A percentile compares a stretch with the other conserved stretches of the same genome.
These are phyloP conservation scores for Solanum etuberosum DNA, from an alignment of 257 asterid genomes.

Conservation along the genomic window DNA sequence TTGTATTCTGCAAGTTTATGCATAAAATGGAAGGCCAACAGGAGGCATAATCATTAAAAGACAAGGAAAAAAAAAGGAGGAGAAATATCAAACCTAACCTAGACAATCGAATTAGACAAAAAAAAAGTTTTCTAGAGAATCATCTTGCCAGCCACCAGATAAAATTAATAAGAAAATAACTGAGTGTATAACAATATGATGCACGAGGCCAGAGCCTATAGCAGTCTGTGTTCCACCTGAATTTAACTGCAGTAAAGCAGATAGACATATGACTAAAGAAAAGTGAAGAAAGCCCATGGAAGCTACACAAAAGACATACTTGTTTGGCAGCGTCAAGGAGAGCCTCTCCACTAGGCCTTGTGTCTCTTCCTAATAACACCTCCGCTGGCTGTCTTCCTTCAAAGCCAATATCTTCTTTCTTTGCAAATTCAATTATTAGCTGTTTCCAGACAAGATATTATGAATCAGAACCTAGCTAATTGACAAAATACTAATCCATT, in stretches of 20 bases:
- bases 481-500: neutral
- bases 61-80: neutral
- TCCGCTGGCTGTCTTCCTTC: conserved; percentile 35
- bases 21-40: neutral
- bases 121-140: neutral
- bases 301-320: conserved; percentile 27
- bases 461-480: neutral
- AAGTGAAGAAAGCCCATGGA: neutral
- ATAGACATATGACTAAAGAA: neutral
- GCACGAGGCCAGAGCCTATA: neutral
- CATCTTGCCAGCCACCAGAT: neutral
- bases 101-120: neutral
- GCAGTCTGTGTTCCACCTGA: neutral
- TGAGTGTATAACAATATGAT: neutral
- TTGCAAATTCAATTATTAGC: conserved; percentile 59
- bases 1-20: neutral
- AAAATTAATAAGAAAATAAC: neutral
- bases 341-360: conserved; percentile 80
- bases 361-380: conserved; percentile 79
- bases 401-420: conserved; percentile 47
- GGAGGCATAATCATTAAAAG: neutral
- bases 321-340: conserved; percentile 73
- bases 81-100: neutral
- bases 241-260: neutral
- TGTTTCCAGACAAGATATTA: conserved; percentile 20